Percentiles rank a stretch among this genome's conserved stretches.
Conservation (phyloP, 2,329 filamentous ascomycete species). For the Pseudogymnoascus sp. region DNA sequence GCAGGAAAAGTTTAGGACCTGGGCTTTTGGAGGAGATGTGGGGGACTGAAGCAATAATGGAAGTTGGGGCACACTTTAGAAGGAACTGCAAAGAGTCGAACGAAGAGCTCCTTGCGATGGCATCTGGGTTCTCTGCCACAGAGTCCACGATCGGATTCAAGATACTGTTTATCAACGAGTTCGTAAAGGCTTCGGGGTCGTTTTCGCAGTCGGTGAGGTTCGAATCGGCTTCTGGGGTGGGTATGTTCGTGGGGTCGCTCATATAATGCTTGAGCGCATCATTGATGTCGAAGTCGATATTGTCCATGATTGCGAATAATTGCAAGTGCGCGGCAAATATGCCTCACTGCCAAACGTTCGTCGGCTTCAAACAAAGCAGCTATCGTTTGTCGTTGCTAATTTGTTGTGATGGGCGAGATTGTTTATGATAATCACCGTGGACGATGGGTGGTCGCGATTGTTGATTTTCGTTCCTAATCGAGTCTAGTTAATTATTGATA, state of each 20-base stretch:
- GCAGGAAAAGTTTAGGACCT: conserved; percentile 56
- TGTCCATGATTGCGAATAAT: conserved; percentile 49
- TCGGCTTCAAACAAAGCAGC: not conserved
- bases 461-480: conserved; percentile 9
- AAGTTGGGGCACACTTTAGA: conserved; percentile 78
- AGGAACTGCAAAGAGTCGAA: conserved; percentile 95
- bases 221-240: conserved; percentile 78
- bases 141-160: conserved; percentile 90
- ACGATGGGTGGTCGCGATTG: conserved; percentile 5
- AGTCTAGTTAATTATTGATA: not conserved
- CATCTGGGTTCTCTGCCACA: conserved; percentile 85
- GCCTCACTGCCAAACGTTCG: not conserved
- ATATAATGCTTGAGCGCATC: conserved; percentile 95
- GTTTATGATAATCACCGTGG: conserved; percentile 7
- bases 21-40: conserved; percentile 30
- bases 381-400: not conserved
- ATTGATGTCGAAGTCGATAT: conserved; percentile 89
- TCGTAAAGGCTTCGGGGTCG: conserved; percentile 76
- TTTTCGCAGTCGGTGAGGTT: conserved; percentile 86
- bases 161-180: conserved; percentile 71
- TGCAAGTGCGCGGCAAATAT: not conserved
- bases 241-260: conserved; percentile 78
- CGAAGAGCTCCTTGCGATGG: conserved; percentile 66
- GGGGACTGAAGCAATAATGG: conserved; percentile 29
- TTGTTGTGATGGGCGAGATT: conserved; percentile 1